Evolutionary conservation across 208 protist species (phyloP), one percentile per base, ranked within the genome.

Genomic region (Zelonia costaricensis): DNA sequence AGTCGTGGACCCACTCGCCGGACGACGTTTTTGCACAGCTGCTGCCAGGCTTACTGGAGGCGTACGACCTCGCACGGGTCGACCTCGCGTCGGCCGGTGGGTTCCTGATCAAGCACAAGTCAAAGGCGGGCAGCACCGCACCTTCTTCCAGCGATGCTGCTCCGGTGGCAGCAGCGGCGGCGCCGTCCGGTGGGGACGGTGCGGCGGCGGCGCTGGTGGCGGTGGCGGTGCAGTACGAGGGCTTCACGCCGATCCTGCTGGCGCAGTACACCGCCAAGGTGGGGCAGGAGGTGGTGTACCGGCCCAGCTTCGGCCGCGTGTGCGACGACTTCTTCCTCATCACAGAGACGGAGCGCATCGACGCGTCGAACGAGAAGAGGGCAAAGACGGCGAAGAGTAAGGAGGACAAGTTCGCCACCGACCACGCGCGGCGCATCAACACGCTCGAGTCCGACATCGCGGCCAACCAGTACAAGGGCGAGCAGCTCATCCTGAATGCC

Each of bases 271-370:
- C 28, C 23, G 42, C 44, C 22, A 23, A n/a, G 12, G 39, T 49
- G n/a, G 69, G 53, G 16, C 91, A 87, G n/a, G 54, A 62, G 42
- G 39, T 58, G 31, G 42, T 68, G 36, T 80, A 74, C 84, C 64
- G 62, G 36, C 15, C 53, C 9, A 91, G 79, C 47, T 99, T 99
- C 69, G 88, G 97, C 45, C 65, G 61, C 16, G 91, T 94, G 13
- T 94, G 96, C 9, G 97, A 99, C 60, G 77, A 83, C 27, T 99
- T 90, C 70, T 99, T 98, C 61, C 89, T 95, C 10, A 59, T 86
- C 39, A 90, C 91, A 1, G 96, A 99, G 71, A 76, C 70, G 8
- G 82, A 96, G 53, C 76, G 80, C n/a, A 91, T 96, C 62, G 82
- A 91, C 4, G 71, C 84, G 25, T 86, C 93, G 60, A 94, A 92